Percentiles rank a stretch among this genome's conserved stretches.
These are phyloP conservation scores for Alternaria postmessia DNA, from an alignment of 2,329 filamentous ascomycete species.

Conservation along the genomic window DNA sequence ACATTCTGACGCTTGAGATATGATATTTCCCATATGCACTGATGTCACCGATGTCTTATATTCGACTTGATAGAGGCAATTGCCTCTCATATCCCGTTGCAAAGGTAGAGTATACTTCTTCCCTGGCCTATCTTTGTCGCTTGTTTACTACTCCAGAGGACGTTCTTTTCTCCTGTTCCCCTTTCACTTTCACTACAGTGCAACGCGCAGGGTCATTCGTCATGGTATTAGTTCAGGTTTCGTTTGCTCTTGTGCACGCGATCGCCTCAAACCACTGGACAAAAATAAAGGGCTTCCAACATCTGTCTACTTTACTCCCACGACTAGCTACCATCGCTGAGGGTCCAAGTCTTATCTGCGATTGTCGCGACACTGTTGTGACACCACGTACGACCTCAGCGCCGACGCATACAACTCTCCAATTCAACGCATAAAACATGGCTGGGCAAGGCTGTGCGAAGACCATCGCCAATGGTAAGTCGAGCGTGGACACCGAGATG, in stretches of 20 bases:
- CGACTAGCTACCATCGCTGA: not conserved
- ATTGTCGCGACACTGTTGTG: not conserved
- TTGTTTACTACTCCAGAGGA: not conserved
- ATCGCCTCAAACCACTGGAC: not conserved
- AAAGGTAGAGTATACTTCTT: not conserved
- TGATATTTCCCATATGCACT: fast-evolving
- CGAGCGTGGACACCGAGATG: no score
- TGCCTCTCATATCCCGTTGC: fast-evolving
- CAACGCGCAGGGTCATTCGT: not conserved
- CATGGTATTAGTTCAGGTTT: not conserved
- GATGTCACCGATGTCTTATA: no score
- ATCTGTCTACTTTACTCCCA: not conserved
- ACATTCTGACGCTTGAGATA: no score
- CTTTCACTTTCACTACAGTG: slow-evolving; percentile 1
- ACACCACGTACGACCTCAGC: not conserved
- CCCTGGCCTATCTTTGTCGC: not conserved
- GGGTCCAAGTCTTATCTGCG: not conserved
- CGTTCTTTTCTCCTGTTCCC: no score
- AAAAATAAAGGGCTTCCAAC: not conserved
- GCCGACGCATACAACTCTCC: not conserved
- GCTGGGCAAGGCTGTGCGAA: not conserved
- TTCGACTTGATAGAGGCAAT: no score
- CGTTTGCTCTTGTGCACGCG: slow-evolving; percentile 1
- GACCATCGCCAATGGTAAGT: slow-evolving; percentile 1
- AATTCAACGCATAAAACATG: not conserved